Percentiles rank a stretch among this genome's conserved stretches.
Conservation (phyloP, 2,329 filamentous ascomycete genomes). For the Helminthosporium solani region DNA sequence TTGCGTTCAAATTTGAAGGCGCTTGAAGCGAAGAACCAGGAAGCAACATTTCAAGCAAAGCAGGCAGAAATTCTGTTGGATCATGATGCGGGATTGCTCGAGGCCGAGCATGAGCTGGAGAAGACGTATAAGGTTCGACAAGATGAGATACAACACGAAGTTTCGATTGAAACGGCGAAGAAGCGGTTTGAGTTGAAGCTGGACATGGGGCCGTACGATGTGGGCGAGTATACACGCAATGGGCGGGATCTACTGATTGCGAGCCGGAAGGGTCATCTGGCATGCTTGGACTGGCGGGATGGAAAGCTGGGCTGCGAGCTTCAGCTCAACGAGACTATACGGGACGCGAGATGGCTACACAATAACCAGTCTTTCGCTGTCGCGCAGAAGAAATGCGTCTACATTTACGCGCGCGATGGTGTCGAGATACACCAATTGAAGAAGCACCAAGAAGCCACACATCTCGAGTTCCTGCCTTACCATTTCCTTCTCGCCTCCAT, state of each 20-base stretch:
- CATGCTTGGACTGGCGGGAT: conserved; percentile 93
- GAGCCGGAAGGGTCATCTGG: conserved; percentile 90
- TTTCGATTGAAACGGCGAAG: conserved; percentile 81
- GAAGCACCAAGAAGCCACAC: conserved; percentile 86
- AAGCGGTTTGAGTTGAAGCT: conserved; percentile 90
- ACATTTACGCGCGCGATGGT: conserved; percentile 90
- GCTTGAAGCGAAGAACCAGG: conserved; percentile 79
- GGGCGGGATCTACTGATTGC: conserved; percentile 82
- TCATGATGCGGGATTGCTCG: conserved; percentile 79
- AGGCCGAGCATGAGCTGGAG: conserved; percentile 85
- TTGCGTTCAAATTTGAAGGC: conserved; percentile 74
- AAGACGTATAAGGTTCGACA: conserved; percentile 90
- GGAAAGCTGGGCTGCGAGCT: conserved; percentile 90
- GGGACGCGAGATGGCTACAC: conserved; percentile 89
- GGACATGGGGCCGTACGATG: conserved; percentile 78
- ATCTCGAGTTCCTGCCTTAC: conserved; percentile 95
- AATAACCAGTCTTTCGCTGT: conserved; percentile 95
- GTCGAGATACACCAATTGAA: conserved; percentile 89
- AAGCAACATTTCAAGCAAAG: conserved; percentile 80
- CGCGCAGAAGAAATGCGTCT: conserved; percentile 93
- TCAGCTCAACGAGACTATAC: conserved; percentile 84
- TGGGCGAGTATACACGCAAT: conserved; percentile 85
- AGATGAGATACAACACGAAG: conserved; percentile 73
- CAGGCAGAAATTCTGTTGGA: conserved; percentile 94
- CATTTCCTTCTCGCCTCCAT: conserved; percentile 90